Evolutionary conservation across 345 rosid genomes (phyloP), one percentile per base, ranked within the genome.

Genomic region (Combretum micranthum): DNA sequence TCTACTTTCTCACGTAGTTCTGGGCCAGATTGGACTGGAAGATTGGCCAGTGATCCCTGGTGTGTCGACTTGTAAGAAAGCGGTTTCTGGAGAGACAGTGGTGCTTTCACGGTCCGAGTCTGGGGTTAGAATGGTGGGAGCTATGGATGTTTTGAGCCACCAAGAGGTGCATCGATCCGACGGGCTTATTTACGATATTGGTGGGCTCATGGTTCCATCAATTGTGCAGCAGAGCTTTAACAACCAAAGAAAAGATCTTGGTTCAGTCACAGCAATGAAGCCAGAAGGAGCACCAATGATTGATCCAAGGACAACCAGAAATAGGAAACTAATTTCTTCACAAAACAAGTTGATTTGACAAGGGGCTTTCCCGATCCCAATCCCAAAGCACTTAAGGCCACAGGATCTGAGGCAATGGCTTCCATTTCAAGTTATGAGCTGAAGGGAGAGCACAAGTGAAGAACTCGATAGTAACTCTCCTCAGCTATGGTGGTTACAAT

Each of bases 401-500:
- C 97, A 1, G 99, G 96, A 0, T 96, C 99, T 15, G 99, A 96
- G 9, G 39, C 39, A 1, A 5, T 32, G 39, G 39, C 9, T 32
- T 32, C 39, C 10, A 11, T 32, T 32, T 32, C 39, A 11, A 4
- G 39, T 32, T 32, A 32, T 7, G 39, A 32, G 39, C 39, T 11
- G 39, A 32, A 93, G 60, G 99, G 97, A 87, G 82, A 70, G 73
- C 77, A 62, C 99, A 89, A 69, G 96, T 93, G 26, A 93, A 83
- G 64, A 96, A 93, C 51, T 93, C 89, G 60, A 93, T 93, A 47
- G 85, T 84, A 53, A 93, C 99, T 4, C 79, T 93, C 4, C 52
- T 93, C 42, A 89, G 82, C 62, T 93, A 89, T 77, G 96, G 99
- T 1, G 99, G 99, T 0, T 93, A 93, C 78, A 93, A 93, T 66